These are phyloP conservation scores for Penicillium coprophilum DNA, from an alignment of 495 filamentous ascomycete species.

Conservation along the genomic window DNA sequence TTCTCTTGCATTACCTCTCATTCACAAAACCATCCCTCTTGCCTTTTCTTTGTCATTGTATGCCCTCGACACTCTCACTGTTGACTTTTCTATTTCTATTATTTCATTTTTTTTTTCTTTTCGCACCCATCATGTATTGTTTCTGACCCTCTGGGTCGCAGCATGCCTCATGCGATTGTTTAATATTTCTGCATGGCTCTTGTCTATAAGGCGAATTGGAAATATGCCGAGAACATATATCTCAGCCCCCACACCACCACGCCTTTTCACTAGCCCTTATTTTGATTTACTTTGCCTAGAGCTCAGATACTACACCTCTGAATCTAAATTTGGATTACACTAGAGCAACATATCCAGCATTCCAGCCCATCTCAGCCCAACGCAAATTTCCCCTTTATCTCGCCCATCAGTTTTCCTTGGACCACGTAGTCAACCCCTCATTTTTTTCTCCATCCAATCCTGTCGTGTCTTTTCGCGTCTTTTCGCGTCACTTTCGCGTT, in stretches of 20 bases:
- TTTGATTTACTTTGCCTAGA: not conserved
- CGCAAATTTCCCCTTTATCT: not conserved
- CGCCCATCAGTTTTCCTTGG: not conserved
- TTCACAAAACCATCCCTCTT: not conserved
- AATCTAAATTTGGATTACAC: not conserved
- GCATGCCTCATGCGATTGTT: not conserved
- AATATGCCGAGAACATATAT: not conserved
- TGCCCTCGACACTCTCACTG: not conserved
- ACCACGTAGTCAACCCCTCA: conserved; percentile 1
- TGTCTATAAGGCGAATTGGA: not conserved
- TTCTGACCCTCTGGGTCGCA: not conserved
- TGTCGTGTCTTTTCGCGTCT: conserved; percentile 12
- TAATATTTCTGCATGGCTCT: conserved; percentile 1
- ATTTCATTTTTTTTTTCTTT: not conserved
- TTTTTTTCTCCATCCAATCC: not conserved
- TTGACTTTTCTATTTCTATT: not conserved
- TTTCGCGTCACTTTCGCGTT: conserved; percentile 19
- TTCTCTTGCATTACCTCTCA: conserved; percentile 1
- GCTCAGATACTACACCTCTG: not conserved
- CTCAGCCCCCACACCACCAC: not conserved
- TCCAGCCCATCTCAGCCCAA: not conserved
- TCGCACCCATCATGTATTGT: not conserved
- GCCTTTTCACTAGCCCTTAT: not conserved
- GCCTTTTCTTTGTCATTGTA: not conserved
- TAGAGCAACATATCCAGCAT: too few species aligned